These are phyloP conservation scores for Aphanomyces stellatus DNA, from an alignment of 352 stramenopile species.

Conservation along the genomic window DNA sequence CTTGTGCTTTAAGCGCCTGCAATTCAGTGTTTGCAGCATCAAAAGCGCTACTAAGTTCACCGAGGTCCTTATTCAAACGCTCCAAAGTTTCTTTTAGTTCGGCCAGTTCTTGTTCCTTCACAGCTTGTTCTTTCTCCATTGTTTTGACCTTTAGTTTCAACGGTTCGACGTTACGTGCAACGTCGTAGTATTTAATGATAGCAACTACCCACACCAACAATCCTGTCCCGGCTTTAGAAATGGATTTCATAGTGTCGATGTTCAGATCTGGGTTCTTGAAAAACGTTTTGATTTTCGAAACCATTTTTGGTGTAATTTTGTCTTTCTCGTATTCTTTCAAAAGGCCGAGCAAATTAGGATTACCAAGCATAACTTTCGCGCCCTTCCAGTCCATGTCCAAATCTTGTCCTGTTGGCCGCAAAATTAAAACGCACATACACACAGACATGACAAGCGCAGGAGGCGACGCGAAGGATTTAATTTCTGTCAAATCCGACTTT, in stretches of 20 bases:
- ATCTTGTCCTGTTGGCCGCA: slow-evolving; percentile 88
- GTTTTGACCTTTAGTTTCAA: slow-evolving; percentile 87
- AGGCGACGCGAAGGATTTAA: slow-evolving; percentile 93
- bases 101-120: slow-evolving; percentile 84
- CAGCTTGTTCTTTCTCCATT: slow-evolving; percentile 88
- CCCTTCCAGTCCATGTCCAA: slow-evolving; percentile 91
- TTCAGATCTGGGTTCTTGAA: slow-evolving; percentile 91
- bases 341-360: slow-evolving; percentile 83
- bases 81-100: slow-evolving; percentile 81
- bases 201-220: slow-evolving; percentile 91
- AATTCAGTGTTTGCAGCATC: slow-evolving; percentile 88
- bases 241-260: slow-evolving; percentile 93
- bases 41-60: slow-evolving; percentile 88
- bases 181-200: slow-evolving; percentile 94
- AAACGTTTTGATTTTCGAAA: slow-evolving; percentile 91
- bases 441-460: slow-evolving; percentile 89
- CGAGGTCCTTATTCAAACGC: slow-evolving; percentile 79
- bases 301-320: slow-evolving; percentile 93
- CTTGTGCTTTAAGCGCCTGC: slow-evolving; percentile 85
- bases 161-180: slow-evolving; percentile 92
- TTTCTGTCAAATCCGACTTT: slow-evolving; percentile 92
- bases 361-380: slow-evolving; percentile 92
- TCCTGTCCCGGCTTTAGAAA: slow-evolving; percentile 84
- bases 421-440: slow-evolving; percentile 87
- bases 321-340: slow-evolving; percentile 96